phyloP scores from a whole-genome alignment of 768 basidiomycete genomes.

The Amanita rimosa region DNA sequence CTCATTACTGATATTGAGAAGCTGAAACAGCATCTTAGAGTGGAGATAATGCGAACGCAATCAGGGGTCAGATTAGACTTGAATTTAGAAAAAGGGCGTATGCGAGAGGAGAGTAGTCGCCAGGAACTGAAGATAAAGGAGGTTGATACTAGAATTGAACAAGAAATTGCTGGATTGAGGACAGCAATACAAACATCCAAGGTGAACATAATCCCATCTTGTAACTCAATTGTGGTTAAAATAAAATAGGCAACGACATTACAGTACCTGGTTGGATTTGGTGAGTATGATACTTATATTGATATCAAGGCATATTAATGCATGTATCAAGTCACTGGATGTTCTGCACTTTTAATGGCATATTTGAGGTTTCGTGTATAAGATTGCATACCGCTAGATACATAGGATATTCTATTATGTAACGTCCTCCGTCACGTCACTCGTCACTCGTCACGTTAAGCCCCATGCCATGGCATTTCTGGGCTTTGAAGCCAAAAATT shows the following conservation, averaged over 20 bases:
- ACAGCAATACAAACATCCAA: constrained; percentile 82
- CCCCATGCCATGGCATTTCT: constrained; percentile 65
- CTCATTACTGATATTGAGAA: constrained; percentile 86
- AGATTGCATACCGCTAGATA: constrained; percentile 12
- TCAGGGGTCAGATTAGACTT: constrained; percentile 89
- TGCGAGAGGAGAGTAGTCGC: constrained; percentile 84
- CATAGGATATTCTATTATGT: too few relatives aligned
- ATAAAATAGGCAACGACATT: constrained; percentile 60
- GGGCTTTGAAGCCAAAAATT: constrained; percentile 50
- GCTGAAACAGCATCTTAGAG: constrained; percentile 84
- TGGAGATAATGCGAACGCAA: constrained; percentile 87
- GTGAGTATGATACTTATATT: constrained; percentile 43
- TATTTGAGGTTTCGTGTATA: constrained; percentile 64
- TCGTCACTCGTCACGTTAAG: too few relatives aligned
- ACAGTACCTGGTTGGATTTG: constrained; percentile 82
- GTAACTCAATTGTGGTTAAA: neutral
- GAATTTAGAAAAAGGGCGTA: constrained; percentile 93
- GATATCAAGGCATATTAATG: constrained; percentile 3
- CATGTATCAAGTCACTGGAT: constrained; percentile 57
- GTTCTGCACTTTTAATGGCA: constrained; percentile 79
- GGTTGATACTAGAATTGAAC: constrained; percentile 94
- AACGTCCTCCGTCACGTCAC: too few relatives aligned
- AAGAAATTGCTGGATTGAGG: constrained; percentile 81
- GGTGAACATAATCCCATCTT: constrained; percentile 23
- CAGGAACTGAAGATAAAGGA: constrained; percentile 97